Conservation (phyloP, 1,284 basidiomycete genomes). For the Anthracocystis setariae region DNA sequence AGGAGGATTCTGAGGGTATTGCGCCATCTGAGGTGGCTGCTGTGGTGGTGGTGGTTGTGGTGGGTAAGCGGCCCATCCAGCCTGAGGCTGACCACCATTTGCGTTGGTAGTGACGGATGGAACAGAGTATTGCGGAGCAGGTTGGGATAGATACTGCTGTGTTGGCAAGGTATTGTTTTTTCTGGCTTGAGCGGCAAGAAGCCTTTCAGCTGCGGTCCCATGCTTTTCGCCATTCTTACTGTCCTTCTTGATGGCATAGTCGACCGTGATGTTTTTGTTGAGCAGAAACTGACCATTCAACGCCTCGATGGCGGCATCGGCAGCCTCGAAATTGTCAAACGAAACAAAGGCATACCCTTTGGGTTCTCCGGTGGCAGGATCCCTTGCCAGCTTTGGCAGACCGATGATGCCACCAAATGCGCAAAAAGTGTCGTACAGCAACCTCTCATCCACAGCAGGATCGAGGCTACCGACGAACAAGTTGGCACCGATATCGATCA, state of each 20-base stretch:
- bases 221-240: slow-evolving; percentile 96
- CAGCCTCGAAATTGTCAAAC: slow-evolving; percentile 95
- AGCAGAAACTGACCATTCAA: slow-evolving; percentile 98
- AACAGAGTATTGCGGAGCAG: slow-evolving; percentile 1
- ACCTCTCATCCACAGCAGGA: slow-evolving; percentile 88
- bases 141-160: slow-evolving; percentile 25
- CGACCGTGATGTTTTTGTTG: slow-evolving; percentile 95
- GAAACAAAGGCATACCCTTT: slow-evolving; percentile 97
- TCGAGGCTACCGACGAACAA: slow-evolving; percentile 95
- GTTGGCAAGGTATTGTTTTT: slow-evolving; percentile 87
- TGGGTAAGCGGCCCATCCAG: slow-evolving; percentile 14
- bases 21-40: slow-evolving; percentile 7
- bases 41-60: slow-evolving; percentile 17
- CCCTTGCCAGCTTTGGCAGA: slow-evolving; percentile 92
- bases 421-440: slow-evolving; percentile 93
- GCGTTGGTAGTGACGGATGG: slow-evolving; percentile 7
- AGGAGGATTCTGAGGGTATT: slow-evolving; percentile 19
- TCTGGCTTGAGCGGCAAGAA: slow-evolving; percentile 91
- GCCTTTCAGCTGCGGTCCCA: slow-evolving; percentile 91
- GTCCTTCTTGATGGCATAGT: slow-evolving; percentile 99
- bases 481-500: slow-evolving; percentile 96
- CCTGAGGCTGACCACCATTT: neutral
- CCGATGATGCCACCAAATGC: slow-evolving; percentile 93
- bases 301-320: slow-evolving; percentile 92
- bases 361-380: slow-evolving; percentile 82